Conservation (phyloP, 2,329 filamentous ascomycete genomes). For the Alternaria viburni region DNA sequence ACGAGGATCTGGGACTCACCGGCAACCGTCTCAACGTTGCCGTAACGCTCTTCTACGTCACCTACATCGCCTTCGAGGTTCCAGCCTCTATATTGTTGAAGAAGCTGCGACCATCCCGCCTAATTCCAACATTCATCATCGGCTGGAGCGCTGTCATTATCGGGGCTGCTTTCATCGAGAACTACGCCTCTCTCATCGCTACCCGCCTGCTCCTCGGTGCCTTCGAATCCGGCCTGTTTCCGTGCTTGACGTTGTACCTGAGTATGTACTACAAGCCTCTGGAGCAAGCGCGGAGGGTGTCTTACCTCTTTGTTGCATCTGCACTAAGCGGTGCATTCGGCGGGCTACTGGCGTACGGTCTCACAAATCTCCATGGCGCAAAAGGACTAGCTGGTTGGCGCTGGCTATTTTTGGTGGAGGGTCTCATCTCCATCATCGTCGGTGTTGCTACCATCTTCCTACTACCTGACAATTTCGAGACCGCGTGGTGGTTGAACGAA, state of each 20-base stretch:
- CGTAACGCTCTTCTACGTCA: constrained; percentile 60
- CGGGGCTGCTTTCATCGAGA: constrained; percentile 24
- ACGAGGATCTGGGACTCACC: constrained; percentile 22
- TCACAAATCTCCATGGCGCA: constrained; percentile 24
- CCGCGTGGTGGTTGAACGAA: constrained; percentile 56
- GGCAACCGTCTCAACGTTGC: constrained; percentile 55
- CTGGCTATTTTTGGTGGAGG: constrained; percentile 65
- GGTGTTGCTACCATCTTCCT: constrained; percentile 56
- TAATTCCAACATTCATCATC: constrained; percentile 24
- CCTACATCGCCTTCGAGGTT: constrained; percentile 58
- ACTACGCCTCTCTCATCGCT: constrained; percentile 28
- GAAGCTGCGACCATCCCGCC: constrained; percentile 32
- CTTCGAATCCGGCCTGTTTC: constrained; percentile 33
- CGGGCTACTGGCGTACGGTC: constrained; percentile 57
- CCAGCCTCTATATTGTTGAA: constrained; percentile 57
- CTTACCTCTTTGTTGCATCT: constrained; percentile 59
- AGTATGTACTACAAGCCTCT: constrained; percentile 27
- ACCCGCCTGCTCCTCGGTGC: constrained; percentile 28
- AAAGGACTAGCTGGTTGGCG: constrained; percentile 18
- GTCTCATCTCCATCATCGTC: constrained; percentile 58
- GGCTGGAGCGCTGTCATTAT: constrained; percentile 22
- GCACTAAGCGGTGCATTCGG: constrained; percentile 62
- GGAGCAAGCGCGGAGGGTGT: constrained; percentile 59
- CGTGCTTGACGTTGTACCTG: constrained; percentile 26
- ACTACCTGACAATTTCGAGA: constrained; percentile 57